phyloP scores from a whole-genome alignment of 2,329 filamentous ascomycete species.

The Pseudonectria buxi region DNA sequence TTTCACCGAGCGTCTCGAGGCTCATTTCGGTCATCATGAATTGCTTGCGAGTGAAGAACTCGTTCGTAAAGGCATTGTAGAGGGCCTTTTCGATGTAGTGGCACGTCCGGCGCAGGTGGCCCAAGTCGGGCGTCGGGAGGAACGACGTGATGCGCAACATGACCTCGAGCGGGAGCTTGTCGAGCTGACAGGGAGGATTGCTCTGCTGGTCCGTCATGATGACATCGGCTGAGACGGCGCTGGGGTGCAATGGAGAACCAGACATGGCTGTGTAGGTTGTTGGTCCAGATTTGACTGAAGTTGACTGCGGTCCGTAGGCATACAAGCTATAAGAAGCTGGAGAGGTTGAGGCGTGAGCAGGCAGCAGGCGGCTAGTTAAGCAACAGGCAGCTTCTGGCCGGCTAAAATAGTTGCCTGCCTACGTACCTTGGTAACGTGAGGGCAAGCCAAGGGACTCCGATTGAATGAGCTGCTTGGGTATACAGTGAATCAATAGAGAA shows the following conservation, averaged over 20 bases:
- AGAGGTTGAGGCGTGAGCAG: too few relatives aligned
- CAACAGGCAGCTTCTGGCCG: too few relatives aligned
- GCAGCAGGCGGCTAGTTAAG: too few relatives aligned
- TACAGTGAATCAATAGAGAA: too few relatives aligned
- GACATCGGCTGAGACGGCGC: slow-evolving; percentile 9
- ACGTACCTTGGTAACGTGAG: too few relatives aligned
- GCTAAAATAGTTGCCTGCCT: too few relatives aligned
- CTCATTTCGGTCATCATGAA: slow-evolving; percentile 57
- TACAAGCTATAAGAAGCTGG: too few relatives aligned
- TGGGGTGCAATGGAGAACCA: slow-evolving; percentile 1
- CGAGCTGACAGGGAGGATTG: slow-evolving; percentile 16
- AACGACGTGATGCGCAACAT: slow-evolving; percentile 46
- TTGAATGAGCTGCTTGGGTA: too few relatives aligned
- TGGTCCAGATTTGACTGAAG: background rate
- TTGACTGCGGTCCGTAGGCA: too few relatives aligned
- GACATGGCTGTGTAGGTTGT: slow-evolving; percentile 7
- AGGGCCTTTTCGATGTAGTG: slow-evolving; percentile 46
- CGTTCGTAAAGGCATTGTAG: slow-evolving; percentile 48
- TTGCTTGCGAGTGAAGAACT: slow-evolving; percentile 61
- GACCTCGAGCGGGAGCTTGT: slow-evolving; percentile 50
- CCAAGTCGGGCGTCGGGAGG: slow-evolving; percentile 50
- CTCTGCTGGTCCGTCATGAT: background rate
- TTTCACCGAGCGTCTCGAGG: slow-evolving; percentile 46
- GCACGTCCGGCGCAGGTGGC: slow-evolving; percentile 48
- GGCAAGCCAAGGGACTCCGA: too few relatives aligned